These are phyloP conservation scores for Gracilaria caudata DNA, from an alignment of 23 red algal genomes.

Conservation along the genomic window DNA sequence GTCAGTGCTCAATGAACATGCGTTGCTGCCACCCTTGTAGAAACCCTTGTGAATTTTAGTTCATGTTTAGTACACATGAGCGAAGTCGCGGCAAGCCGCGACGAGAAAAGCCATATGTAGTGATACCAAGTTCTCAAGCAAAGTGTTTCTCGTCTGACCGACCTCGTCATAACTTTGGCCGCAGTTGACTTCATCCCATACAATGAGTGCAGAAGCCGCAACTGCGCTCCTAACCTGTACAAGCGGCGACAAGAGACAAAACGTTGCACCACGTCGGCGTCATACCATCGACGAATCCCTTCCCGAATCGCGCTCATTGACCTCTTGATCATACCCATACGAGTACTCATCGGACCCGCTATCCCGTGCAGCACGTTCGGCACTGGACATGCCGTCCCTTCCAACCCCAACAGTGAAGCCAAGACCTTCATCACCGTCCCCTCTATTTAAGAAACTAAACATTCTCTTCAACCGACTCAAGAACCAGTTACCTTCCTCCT, in stretches of 20 bases:
- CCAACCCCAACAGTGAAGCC: slow-evolving; percentile 5
- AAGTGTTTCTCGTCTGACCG: no score
- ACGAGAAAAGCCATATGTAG: no score
- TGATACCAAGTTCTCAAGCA: no score
- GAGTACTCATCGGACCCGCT: background rate
- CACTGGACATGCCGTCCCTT: slow-evolving; percentile 16
- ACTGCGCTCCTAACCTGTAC: background rate
- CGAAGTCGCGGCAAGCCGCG: no score
- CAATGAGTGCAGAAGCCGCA: no score
- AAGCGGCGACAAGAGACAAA: background rate
- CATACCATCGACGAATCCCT: background rate
- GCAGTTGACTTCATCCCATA: no score
- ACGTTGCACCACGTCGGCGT: background rate
- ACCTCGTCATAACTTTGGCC: no score
- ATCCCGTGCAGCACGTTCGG: slow-evolving; percentile 14
- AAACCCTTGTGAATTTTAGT: no score
- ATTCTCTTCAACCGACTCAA: background rate
- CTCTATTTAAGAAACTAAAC: background rate
- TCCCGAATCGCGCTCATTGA: background rate
- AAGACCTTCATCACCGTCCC: background rate
- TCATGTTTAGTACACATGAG: no score
- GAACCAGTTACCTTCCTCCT: background rate
- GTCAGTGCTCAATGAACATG: no score
- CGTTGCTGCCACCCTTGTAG: no score
- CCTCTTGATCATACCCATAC: background rate